phyloP scores from a whole-genome alignment of 1,284 basidiomycete species.

The Pyrrhoderma noxium region DNA sequence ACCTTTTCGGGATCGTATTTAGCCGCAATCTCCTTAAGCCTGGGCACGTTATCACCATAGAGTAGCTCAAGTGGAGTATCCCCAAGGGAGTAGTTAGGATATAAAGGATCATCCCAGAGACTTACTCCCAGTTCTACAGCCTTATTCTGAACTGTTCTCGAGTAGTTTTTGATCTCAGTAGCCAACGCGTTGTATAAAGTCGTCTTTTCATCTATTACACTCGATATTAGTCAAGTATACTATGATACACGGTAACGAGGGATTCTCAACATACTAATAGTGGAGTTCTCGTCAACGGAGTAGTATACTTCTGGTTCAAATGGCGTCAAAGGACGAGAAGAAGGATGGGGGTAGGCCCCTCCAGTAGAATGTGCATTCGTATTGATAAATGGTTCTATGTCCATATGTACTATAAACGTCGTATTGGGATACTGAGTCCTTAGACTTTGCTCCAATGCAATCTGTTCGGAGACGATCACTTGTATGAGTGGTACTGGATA shows the following conservation, averaged over 20 bases:
- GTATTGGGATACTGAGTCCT: not conserved
- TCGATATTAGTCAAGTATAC: no score
- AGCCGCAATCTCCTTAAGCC: slow-evolving; percentile 5
- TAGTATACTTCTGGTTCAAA: slow-evolving; percentile 3
- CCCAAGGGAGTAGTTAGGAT: slow-evolving; percentile 19
- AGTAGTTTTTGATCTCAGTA: slow-evolving; percentile 1
- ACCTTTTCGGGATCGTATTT: slow-evolving; percentile 9
- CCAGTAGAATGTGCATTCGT: slow-evolving; percentile 9
- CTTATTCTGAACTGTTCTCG: slow-evolving; percentile 6
- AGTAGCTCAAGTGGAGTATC: slow-evolving; percentile 17
- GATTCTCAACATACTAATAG: not conserved
- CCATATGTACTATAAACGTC: slow-evolving; percentile 7
- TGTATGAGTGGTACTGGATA: slow-evolving; percentile 11
- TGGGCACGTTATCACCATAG: slow-evolving; percentile 18
- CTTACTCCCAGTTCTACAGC: slow-evolving; percentile 13
- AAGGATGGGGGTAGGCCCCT: slow-evolving; percentile 12
- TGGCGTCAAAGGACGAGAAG: slow-evolving; percentile 5
- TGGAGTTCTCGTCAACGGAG: not conserved
- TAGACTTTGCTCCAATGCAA: not conserved
- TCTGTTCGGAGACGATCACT: not conserved
- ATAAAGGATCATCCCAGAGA: slow-evolving; percentile 15
- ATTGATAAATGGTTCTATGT: slow-evolving; percentile 10
- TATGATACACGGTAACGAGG: no score
- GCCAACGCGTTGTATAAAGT: not conserved
- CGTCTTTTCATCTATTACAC: not conserved